Base-by-base conservation (phyloP, 331 rosid genomes). In the Cydonia oblonga region DNA sequence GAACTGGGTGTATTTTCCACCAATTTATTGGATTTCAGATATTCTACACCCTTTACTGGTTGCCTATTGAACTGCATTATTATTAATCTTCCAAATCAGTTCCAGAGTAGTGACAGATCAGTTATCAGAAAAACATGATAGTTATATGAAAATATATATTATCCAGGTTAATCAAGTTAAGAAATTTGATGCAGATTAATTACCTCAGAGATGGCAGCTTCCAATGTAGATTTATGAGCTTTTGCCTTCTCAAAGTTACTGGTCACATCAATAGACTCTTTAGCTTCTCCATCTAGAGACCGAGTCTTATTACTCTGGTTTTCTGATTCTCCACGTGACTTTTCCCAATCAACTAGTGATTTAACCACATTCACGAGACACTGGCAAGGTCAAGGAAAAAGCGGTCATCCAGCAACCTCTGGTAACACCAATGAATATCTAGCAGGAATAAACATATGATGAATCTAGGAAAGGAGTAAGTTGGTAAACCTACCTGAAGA, bases 261-360 rank as follows among this genome's bases (percentile, higher is more conserved):
- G 58, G 92, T 78, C 46, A 78, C 75, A 74, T 95, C 99, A 67
- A 78, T 78, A 81, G 91, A 78, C 70, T 89, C 99, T 44, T 77
- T 81, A 71, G 75, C 79, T 72, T 87, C 93, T 75, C 88, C 96
- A 68, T 80, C 89, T 2, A 19, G 23, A 38, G 72, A 79, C 75
- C 44, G 84, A 75, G 51, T 29, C 40, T 71, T 82, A 82, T 77
- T 84, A 70, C 78, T 56, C 76, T 80, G 84, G 69, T 82, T 88
- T 74, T 84, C 87, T 64, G 84, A 77, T 68, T 84, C 87, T 73
- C 84, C 84, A 61, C 64, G 92, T 11, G 90, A 86, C 82, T 81
- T 86, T 74, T 95, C 96, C 99, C 97, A 95, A 75, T 95, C 93
- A 51, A 95, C 99, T 80, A 95, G 84, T 79, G 99, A 95, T 84